These are phyloP conservation scores for Lipomyces anomalus DNA, from an alignment of 805 yeast species.

Conservation along the genomic window DNA sequence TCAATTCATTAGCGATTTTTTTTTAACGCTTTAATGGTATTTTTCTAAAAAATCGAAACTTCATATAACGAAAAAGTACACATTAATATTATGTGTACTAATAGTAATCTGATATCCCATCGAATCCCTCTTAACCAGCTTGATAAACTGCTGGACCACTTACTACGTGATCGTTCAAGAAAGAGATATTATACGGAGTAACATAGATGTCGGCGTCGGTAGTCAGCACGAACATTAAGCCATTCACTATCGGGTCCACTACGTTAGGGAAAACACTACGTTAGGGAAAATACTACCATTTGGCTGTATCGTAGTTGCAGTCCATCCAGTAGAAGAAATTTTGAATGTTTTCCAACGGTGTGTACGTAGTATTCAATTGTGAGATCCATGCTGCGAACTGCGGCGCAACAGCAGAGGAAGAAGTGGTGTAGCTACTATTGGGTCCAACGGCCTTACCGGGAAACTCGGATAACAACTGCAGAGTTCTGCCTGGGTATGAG, in stretches of 20 bases:
- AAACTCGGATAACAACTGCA: constrained; percentile 4
- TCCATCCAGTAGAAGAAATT: constrained; percentile 4
- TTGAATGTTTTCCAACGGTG: constrained; percentile 3
- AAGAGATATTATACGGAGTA: constrained; percentile 9
- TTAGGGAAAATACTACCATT: constrained; percentile 3
- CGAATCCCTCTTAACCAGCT: constrained; percentile 6
- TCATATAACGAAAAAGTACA: too few relatives aligned
- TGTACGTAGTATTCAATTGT: constrained; percentile 13
- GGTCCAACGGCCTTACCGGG: constrained; percentile 15
- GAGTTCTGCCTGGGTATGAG: constrained; percentile 4
- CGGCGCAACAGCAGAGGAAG: constrained; percentile 6
- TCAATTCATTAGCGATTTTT: too few relatives aligned
- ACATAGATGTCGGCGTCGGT: constrained; percentile 8
- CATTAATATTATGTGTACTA: too few relatives aligned
- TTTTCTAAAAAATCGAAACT: too few relatives aligned
- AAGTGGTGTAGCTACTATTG: constrained; percentile 8
- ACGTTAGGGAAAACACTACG: constrained; percentile 2
- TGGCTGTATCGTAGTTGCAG: constrained; percentile 12
- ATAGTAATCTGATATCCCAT: too few relatives aligned
- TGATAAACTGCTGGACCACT: constrained; percentile 12
- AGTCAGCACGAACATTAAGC: constrained; percentile 6
- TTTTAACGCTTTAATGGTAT: too few relatives aligned
- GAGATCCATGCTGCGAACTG: constrained; percentile 14
- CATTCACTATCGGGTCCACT: constrained; percentile 6
- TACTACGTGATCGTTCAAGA: constrained; percentile 9